A percentile compares a stretch with the other conserved stretches of the same genome.
phyloP scores from a whole-genome alignment of 495 filamentous ascomycete species.

The Penicillium arizonense region DNA sequence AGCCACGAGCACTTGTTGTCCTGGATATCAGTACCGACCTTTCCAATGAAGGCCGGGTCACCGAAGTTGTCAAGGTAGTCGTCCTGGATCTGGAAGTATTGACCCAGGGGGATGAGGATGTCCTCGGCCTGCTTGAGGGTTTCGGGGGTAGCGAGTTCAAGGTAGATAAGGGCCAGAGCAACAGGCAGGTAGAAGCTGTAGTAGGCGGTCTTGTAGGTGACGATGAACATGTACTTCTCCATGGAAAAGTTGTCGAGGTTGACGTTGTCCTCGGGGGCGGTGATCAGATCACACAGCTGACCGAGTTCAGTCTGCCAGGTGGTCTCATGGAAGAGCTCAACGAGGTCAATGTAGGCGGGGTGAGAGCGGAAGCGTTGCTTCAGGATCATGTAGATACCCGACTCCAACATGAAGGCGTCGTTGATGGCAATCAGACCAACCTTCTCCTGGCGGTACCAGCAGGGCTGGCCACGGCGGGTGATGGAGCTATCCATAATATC shows the following conservation, averaged over 20 bases:
- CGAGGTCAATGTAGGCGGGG: constrained; percentile 78
- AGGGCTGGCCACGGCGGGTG: constrained; percentile 88
- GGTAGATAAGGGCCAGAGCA: constrained; percentile 80
- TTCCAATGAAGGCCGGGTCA: constrained; percentile 90
- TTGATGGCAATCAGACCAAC: constrained; percentile 97
- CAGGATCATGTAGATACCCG: constrained; percentile 82
- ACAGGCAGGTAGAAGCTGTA: constrained; percentile 99
- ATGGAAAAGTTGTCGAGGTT: constrained; percentile 91
- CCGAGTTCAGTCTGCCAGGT: constrained; percentile 93
- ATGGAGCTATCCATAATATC: constrained; percentile 87
- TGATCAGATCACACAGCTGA: constrained; percentile 91
- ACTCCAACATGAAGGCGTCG: constrained; percentile 95
- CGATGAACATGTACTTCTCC: constrained; percentile 96
- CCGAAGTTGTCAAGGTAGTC: constrained; percentile 98
- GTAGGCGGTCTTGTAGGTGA: constrained; percentile 98
- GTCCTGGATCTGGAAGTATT: constrained; percentile 99
- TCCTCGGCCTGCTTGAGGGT: constrained; percentile 85
- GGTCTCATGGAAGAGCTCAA: constrained; percentile 95
- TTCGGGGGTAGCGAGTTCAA: constrained; percentile 74
- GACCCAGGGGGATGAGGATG: constrained; percentile 96
- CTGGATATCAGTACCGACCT: constrained; percentile 97
- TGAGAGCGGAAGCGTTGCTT: constrained; percentile 90
- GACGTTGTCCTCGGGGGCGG: constrained; percentile 85
- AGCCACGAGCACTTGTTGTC: constrained; percentile 99
- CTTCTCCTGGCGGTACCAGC: constrained; percentile 86